Percentiles rank a stretch among this genome's conserved stretches.
phyloP scores from a whole-genome alignment of 306 rosid species.

The Malus asiatica region DNA sequence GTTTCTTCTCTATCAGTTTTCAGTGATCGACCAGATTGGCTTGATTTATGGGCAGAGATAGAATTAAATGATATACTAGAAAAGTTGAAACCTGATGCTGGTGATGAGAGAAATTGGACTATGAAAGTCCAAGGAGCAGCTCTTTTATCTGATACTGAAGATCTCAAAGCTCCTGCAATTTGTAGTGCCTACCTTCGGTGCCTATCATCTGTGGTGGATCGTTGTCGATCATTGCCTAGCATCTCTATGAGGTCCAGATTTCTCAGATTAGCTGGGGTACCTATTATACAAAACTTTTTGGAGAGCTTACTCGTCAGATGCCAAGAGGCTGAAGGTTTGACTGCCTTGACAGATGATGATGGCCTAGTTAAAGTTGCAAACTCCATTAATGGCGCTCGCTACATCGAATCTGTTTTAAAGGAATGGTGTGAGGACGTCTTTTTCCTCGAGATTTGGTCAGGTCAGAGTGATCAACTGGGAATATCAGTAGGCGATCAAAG shows the following conservation, averaged over 20 bases:
- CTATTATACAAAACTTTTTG: slow-evolving; percentile 48
- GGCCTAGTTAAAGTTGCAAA: slow-evolving; percentile 71
- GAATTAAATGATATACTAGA: slow-evolving; percentile 64
- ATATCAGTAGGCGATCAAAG: slow-evolving; percentile 13
- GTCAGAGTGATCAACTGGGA: slow-evolving; percentile 26
- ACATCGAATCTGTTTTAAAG: slow-evolving; percentile 59
- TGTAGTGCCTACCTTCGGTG: slow-evolving; percentile 48
- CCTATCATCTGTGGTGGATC: slow-evolving; percentile 62
- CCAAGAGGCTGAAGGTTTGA: slow-evolving; percentile 97
- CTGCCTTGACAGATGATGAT: slow-evolving; percentile 76
- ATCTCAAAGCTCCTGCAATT: slow-evolving; percentile 71
- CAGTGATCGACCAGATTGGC: slow-evolving; percentile 90
- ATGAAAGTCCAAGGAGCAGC: slow-evolving; percentile 47
- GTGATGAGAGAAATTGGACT: slow-evolving; percentile 68
- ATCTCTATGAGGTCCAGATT: slow-evolving; percentile 56
- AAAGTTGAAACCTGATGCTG: slow-evolving; percentile 50
- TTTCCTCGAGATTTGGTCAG: slow-evolving; percentile 65
- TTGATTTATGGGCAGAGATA: slow-evolving; percentile 87
- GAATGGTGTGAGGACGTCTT: slow-evolving; percentile 88
- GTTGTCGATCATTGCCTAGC: slow-evolving; percentile 64
- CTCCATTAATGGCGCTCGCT: slow-evolving; percentile 74
- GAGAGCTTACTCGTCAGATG: slow-evolving; percentile 63
- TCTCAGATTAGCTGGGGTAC: slow-evolving; percentile 60
- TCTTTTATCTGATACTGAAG: slow-evolving; percentile 49
- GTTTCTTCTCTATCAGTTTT: slow-evolving; percentile 73